phyloP scores from a whole-genome alignment of 441 rosid species.

The Gossypium laxum region DNA sequence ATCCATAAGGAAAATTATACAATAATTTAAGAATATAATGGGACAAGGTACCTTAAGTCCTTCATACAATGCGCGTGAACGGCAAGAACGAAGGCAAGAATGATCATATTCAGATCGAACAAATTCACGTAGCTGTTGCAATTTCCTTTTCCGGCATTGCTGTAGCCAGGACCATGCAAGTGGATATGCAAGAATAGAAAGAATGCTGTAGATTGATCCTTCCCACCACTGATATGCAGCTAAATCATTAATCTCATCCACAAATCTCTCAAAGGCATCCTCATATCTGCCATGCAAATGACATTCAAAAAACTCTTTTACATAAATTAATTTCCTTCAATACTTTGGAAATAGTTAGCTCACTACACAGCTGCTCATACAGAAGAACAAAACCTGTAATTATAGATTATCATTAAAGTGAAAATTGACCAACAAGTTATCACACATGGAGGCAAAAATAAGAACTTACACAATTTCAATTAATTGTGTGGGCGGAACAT shows the following conservation, averaged over 20 bases:
- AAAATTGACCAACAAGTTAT: neutral
- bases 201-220: slow-evolving; percentile 63
- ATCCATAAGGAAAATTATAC: neutral
- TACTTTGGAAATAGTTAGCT: neutral
- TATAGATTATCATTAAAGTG: neutral
- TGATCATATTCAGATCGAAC: slow-evolving; percentile 91
- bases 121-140: slow-evolving; percentile 81
- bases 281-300: slow-evolving; percentile 45
- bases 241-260: slow-evolving; percentile 68
- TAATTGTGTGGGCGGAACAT: slow-evolving; percentile 70
- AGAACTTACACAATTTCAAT: slow-evolving; percentile 66
- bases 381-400: neutral
- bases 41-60: slow-evolving; percentile 62
- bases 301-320: neutral
- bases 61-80: slow-evolving; percentile 87
- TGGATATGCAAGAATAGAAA: slow-evolving; percentile 67
- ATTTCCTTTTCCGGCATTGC: slow-evolving; percentile 52
- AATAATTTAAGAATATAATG: neutral
- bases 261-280: slow-evolving; percentile 74
- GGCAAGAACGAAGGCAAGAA: slow-evolving; percentile 85
- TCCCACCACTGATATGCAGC: slow-evolving; percentile 97
- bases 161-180: slow-evolving; percentile 90
- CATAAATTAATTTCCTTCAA: neutral
- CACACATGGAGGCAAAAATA: slow-evolving; percentile 6
- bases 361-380: neutral